These are phyloP conservation scores for Sisymbrium irio DNA, from an alignment of 345 rosid genomes.

Conservation along the genomic window DNA sequence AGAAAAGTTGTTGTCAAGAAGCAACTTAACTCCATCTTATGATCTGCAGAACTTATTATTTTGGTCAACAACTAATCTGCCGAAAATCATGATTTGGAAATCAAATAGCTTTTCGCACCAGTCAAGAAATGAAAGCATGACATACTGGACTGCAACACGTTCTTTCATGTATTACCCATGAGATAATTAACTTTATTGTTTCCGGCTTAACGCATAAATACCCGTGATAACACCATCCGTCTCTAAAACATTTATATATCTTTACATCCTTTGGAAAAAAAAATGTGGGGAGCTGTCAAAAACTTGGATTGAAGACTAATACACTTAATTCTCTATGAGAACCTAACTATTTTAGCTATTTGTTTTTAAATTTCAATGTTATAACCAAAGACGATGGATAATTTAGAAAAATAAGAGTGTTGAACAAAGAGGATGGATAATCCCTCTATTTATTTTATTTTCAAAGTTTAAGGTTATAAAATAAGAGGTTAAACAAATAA, in stretches of 20 bases:
- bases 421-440: too few relatives aligned
- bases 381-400: too few relatives aligned
- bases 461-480: too few relatives aligned
- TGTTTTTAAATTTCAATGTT: too few relatives aligned
- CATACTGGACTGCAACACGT: conserved; percentile 22
- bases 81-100: background rate
- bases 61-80: conserved; percentile 28
- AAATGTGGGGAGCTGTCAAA: background rate
- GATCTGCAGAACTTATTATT: background rate
- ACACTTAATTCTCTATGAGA: too few relatives aligned
- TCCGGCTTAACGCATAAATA: conserved; percentile 12
- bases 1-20: background rate
- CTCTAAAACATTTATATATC: conserved; percentile 3
- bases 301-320: too few relatives aligned
- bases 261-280: background rate
- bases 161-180: conserved; percentile 29
- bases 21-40: background rate
- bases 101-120: conserved; percentile 1
- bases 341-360: too few relatives aligned
- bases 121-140: conserved; percentile 26
- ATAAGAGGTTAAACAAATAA: too few relatives aligned
- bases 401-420: too few relatives aligned
- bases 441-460: too few relatives aligned
- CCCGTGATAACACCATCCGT: conserved; percentile 20
- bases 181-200: conserved; percentile 24